phyloP scores from a whole-genome alignment of 1,284 basidiomycete species.

The Schizophyllum commune region DNA sequence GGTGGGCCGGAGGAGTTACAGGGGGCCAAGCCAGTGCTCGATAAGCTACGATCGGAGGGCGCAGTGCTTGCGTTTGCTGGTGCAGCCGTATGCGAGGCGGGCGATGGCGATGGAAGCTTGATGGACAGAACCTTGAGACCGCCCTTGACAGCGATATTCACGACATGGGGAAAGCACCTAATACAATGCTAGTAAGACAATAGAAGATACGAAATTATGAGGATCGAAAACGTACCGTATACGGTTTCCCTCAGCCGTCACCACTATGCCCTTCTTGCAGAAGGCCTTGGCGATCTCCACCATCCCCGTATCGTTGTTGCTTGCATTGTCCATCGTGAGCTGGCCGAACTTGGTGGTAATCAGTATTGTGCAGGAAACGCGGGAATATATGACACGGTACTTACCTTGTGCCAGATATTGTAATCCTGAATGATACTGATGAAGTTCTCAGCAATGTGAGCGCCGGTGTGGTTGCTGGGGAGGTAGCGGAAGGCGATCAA shows the following conservation, averaged over 20 bases:
- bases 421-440: constrained; percentile 10
- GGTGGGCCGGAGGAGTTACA: too few species aligned
- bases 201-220: not conserved
- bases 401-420: constrained; percentile 8
- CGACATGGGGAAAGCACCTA: constrained; percentile 32
- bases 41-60: not conserved
- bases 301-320: constrained; percentile 19
- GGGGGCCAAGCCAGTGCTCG: too few species aligned
- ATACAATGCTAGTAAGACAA: not conserved
- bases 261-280: constrained; percentile 10
- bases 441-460: constrained; percentile 13
- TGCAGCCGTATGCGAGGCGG: too few species aligned
- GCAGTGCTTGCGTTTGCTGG: too few species aligned
- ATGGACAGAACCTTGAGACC: constrained; percentile 19
- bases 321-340: constrained; percentile 14
- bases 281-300: constrained; percentile 7
- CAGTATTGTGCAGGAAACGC: not conserved
- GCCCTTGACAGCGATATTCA: constrained; percentile 26
- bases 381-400: not conserved
- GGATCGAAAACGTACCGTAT: constrained; percentile 15
- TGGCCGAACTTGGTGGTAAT: constrained; percentile 3
- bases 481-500: constrained; percentile 16
- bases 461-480: constrained; percentile 12
- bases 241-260: constrained; percentile 17
- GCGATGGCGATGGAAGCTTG: too few species aligned